Base-by-base conservation (phyloP, 116 monocot species). In the Dioscorea cayenensis region DNA sequence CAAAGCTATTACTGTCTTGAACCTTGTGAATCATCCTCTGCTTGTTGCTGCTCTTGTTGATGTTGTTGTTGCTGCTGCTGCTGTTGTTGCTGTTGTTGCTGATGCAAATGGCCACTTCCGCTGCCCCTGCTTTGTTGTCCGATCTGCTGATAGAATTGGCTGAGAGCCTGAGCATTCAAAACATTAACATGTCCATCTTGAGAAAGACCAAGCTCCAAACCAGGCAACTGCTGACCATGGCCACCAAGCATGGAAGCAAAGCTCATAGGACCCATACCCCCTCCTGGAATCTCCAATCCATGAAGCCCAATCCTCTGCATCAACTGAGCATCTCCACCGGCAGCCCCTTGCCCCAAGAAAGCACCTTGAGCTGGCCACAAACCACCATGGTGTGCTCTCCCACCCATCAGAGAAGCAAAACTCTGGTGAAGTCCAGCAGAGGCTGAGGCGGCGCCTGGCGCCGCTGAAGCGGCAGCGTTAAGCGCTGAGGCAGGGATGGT, bases 401-500 rank as follows among this genome's bases (percentile, higher is more conserved):
- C 74, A 5, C 59, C 72, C 27, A 63, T 59, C 35, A 67, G 71
- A 13, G 76, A 72, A 72, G 21, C 19, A 51, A 49, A 27, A 1
- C 12, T 43, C 43, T 43, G n/a, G 55, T 79, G 66, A 32, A 52
- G 73, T 67, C 38, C 64, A 28, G 20, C 65, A 63, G 51, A 22
- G 4, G n/a, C 36, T 28, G 73, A 6, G n/a, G 73, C 21, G 48
- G 43, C 58, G 16, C 75, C 4, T 0, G 62, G 17, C 3, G 21
- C 62, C 7, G 62, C 10, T 11, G 62, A 21, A 20, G 79, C 73
- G 20, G 79, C 77, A 43, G 80, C 68, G 37, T 81, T 55, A 20
- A 84, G 75, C 49, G 88, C 80, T 14, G 88, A 88, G 3, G 82
- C 79, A 6, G 89, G 89, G 29, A 89, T 78, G 73, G 83, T 84